phyloP scores from a whole-genome alignment of 352 stramenopile species.

The Globisporangium nunn region DNA sequence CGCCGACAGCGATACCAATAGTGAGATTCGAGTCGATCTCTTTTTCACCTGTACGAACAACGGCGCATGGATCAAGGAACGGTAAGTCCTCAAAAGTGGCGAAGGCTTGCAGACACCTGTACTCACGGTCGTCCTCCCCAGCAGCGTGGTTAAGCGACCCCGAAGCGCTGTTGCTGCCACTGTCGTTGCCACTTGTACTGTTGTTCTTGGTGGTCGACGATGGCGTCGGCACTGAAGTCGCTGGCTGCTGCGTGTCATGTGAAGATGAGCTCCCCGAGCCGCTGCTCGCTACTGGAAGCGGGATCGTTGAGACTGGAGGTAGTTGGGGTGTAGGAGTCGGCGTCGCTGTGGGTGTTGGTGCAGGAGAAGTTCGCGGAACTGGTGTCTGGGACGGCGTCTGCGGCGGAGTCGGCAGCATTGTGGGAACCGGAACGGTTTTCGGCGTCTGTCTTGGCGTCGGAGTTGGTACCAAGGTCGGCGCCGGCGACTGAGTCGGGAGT shows the following conservation, averaged over 20 bases:
- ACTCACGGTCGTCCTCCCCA: neutral
- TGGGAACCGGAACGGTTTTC: neutral
- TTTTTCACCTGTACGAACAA: neutral
- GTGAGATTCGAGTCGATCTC: neutral
- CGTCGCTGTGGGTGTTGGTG: neutral
- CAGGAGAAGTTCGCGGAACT: neutral
- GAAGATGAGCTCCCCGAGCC: neutral
- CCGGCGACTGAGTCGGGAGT: neutral
- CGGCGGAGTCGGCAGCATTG: neutral
- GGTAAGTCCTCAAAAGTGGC: neutral
- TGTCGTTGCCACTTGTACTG: neutral
- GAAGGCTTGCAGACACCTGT: neutral
- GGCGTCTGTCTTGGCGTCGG: neutral
- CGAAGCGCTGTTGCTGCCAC: neutral
- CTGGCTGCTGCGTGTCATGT: neutral
- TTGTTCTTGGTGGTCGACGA: neutral
- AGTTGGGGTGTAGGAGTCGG: neutral
- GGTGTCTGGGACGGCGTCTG: neutral
- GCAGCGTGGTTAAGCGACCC: neutral
- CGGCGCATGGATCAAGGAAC: neutral
- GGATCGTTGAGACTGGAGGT: neutral
- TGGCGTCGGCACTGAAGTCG: neutral
- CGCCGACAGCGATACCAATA: slow-evolving; percentile 1
- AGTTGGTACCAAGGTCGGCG: neutral
- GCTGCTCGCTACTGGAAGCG: neutral